Base-by-base conservation (phyloP, 23 red algal genomes). In the Cyanidiococcus yangmingshanensis region DNA sequence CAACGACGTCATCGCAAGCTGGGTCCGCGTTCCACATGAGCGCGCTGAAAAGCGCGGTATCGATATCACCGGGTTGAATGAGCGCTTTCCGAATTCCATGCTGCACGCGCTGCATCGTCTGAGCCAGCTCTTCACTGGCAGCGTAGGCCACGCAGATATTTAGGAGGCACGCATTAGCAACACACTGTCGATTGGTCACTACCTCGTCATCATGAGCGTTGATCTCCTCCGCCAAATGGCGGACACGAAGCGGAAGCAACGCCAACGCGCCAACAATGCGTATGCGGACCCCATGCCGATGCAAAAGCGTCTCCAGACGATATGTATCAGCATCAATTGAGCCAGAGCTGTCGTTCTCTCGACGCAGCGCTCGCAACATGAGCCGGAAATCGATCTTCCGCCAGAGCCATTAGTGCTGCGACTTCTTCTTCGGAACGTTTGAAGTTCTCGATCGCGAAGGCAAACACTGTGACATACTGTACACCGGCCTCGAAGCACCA, bases 401-500 rank as follows among this genome's bases (percentile, higher is more conserved):
- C 86, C 2, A 98, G 54, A 45, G 27, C 58, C 74, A 98, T 82
- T 34, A 98, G 82, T 2, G 59, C 76, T 30, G 63, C 57, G 15
- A 89, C 86, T 39, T 98, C 94, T 0, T 41, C 68, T 7, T 39
- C 63, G 12, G 84, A 57, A 36, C 94, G 82, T 63, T 91, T 91
- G 77, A 92, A 98, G 59, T 98, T 98, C 63, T 98, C 94, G 3
- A 91, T 45, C 3, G 94, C 90, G 77, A 90, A 98, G 3, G 94
- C 94, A 41, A 83, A 98, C 7, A 98, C 88, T 1, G 87, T 98
- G 0, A 98, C 79, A 39, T 71, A 82, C 37, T 67, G 31, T 0
- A 98, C 79, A 2, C 87, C 85, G 15, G 79, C 83, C 39, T 87
- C 85, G 29, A 84, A 68, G 75, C 94, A 98, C 88, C 94, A 92